Evolutionary conservation across 352 stramenopile genomes (phyloP).

Genomic region (Phytophthora sp.): DNA sequence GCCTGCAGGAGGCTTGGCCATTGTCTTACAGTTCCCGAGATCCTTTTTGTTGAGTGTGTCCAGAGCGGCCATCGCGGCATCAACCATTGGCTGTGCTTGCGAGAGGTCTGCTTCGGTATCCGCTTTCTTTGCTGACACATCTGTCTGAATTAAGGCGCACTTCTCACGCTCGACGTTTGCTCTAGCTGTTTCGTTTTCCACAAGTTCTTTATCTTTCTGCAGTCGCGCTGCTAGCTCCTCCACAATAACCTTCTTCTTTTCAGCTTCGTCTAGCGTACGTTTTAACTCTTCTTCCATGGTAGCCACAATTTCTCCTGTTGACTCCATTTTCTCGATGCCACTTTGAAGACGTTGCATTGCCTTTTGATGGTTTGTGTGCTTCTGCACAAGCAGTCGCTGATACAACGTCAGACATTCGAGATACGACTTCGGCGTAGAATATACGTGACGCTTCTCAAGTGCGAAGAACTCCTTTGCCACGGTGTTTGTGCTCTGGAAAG

Average conservation of each 20-base stretch:
- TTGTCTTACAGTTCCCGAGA: conserved; percentile 91
- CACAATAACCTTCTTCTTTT: conserved; percentile 92
- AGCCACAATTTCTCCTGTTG: conserved; percentile 88
- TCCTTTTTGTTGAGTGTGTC: conserved; percentile 93
- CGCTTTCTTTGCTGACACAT: conserved; percentile 91
- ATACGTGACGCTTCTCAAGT: conserved; percentile 87
- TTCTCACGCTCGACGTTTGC: conserved; percentile 92
- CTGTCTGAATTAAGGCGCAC: conserved; percentile 91
- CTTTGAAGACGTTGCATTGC: conserved; percentile 87
- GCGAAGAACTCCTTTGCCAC: conserved; percentile 80
- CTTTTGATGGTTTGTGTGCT: conserved; percentile 60
- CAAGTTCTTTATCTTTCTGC: conserved; percentile 91
- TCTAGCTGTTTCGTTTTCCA: conserved; percentile 92
- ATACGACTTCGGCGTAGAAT: conserved; percentile 94
- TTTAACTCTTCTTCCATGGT: conserved; percentile 94
- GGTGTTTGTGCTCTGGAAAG: conserved; percentile 93
- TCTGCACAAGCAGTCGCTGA: conserved; percentile 71
- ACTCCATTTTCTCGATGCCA: conserved; percentile 91
- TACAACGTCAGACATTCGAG: conserved; percentile 93
- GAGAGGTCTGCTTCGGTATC: conserved; percentile 80
- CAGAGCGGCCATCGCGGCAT: conserved; percentile 89
- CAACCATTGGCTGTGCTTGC: conserved; percentile 80
- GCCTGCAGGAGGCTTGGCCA: conserved; percentile 89
- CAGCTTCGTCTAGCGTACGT: conserved; percentile 89
- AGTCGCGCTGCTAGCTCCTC: conserved; percentile 93